Evolutionary conservation across 2,329 filamentous ascomycete genomes (phyloP).

Genomic region (Fusarium incarnatum): DNA sequence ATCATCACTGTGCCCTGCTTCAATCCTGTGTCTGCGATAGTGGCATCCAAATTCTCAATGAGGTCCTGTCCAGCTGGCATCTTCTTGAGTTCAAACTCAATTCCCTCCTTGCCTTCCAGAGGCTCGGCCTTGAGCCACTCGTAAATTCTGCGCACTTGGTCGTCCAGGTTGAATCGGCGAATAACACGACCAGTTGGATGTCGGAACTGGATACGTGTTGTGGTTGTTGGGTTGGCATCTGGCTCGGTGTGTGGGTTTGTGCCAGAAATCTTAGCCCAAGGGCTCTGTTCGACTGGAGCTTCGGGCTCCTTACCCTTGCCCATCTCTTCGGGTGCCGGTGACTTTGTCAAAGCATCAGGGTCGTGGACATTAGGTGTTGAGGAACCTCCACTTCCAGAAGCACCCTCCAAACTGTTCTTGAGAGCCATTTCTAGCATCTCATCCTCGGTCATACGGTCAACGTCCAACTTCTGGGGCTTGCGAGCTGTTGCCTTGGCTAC

Average conservation of each 20-base stretch:
- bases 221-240: slow-evolving; percentile 72
- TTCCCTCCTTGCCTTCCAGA: slow-evolving; percentile 80
- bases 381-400: slow-evolving; percentile 49
- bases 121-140: slow-evolving; percentile 96
- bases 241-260: slow-evolving; percentile 83
- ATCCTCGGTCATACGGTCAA: slow-evolving; percentile 93
- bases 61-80: slow-evolving; percentile 84
- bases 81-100: slow-evolving; percentile 87
- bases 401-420: slow-evolving; percentile 82
- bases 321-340: slow-evolving; percentile 61
- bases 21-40: slow-evolving; percentile 83
- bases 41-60: slow-evolving; percentile 77
- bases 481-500: slow-evolving; percentile 76
- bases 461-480: slow-evolving; percentile 74
- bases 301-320: slow-evolving; percentile 66
- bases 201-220: slow-evolving; percentile 92
- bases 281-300: slow-evolving; percentile 50
- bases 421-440: slow-evolving; percentile 97
- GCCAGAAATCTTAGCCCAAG: slow-evolving; percentile 78
- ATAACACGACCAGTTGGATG: slow-evolving; percentile 88
- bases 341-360: slow-evolving; percentile 88
- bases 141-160: slow-evolving; percentile 85
- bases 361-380: slow-evolving; percentile 73
- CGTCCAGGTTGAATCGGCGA: slow-evolving; percentile 81
- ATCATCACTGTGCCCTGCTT: slow-evolving; percentile 97